A percentile compares a stretch with the other conserved stretches of the same genome.
Conservation (phyloP, 2,329 filamentous ascomycete genomes). For the Aspergillus ibericus region DNA sequence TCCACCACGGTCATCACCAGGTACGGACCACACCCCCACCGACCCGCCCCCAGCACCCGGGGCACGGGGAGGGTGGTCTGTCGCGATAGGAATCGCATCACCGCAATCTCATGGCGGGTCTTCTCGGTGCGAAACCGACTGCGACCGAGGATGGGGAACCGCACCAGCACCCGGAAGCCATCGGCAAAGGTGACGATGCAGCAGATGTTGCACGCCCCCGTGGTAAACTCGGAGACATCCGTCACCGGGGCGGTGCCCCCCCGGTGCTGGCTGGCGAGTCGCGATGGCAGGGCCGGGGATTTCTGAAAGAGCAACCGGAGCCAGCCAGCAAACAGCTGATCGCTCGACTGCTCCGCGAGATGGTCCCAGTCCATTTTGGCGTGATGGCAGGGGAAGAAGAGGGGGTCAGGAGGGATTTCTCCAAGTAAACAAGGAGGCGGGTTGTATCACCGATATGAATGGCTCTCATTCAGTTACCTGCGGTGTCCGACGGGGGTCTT, state of each 20-base stretch:
- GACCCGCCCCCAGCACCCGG: neutral
- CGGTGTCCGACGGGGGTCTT: no score
- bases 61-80: slow-evolving; percentile 2
- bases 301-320: neutral
- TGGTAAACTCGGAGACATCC: neutral
- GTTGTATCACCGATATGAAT: no score
- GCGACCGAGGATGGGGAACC: slow-evolving; percentile 1
- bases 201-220: neutral
- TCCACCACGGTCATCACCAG: neutral
- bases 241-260: neutral
- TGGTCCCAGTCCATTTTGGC: neutral
- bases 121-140: neutral
- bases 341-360: neutral
- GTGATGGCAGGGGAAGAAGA: no score
- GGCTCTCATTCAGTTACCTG: no score
- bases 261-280: neutral
- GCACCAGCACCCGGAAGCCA: neutral
- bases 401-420: no score
- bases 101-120: neutral
- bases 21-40: neutral
- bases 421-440: no score
- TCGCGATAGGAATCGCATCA: neutral
- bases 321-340: neutral
- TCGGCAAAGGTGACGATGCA: slow-evolving; percentile 2
- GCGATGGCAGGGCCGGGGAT: neutral